A percentile compares a stretch with the other conserved stretches of the same genome.
These are phyloP conservation scores for Dothideomycetes sp. DNA, from an alignment of 2,329 filamentous ascomycete species.

Conservation along the genomic window DNA sequence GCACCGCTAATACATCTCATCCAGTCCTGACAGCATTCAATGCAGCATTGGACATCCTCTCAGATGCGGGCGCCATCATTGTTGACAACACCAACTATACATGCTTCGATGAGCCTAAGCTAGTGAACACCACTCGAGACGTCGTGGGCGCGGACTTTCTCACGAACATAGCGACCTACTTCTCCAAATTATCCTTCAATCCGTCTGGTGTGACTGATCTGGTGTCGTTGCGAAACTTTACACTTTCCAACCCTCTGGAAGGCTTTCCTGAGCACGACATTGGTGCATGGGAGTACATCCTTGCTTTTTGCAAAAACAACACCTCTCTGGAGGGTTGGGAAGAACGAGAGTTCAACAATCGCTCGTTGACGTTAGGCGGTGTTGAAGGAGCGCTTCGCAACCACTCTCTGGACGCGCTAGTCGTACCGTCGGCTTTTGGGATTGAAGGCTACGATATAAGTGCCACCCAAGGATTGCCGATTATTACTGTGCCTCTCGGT, in stretches of 20 bases:
- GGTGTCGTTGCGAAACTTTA: constrained; percentile 43
- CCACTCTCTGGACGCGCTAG: too few species aligned
- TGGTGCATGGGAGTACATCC: constrained; percentile 40
- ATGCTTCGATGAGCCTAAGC: constrained; percentile 32
- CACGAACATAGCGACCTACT: constrained; percentile 44
- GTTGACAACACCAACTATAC: constrained; percentile 50
- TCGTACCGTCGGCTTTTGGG: too few species aligned
- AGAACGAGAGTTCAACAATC: too few species aligned
- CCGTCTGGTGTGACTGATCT: constrained; percentile 44
- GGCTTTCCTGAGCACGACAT: constrained; percentile 52
- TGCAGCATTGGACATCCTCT: constrained; percentile 39
- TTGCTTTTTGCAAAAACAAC: too few species aligned
- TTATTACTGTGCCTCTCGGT: constrained; percentile 51
- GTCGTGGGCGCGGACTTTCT: constrained; percentile 51
- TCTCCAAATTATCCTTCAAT: constrained; percentile 45
- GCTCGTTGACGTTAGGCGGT: too few species aligned
- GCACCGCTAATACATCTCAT: constrained; percentile 21
- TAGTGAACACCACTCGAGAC: constrained; percentile 26
- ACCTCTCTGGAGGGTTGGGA: too few species aligned
- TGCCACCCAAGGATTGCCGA: too few species aligned
- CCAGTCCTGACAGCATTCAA: constrained; percentile 45
- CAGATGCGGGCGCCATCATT: constrained; percentile 47
- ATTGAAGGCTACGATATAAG: too few species aligned
- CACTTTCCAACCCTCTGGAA: constrained; percentile 41
- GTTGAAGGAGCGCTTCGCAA: too few species aligned